Base-by-base conservation (phyloP, 495 filamentous ascomycete genomes). In the Symbiotaphrina buchneri region DNA sequence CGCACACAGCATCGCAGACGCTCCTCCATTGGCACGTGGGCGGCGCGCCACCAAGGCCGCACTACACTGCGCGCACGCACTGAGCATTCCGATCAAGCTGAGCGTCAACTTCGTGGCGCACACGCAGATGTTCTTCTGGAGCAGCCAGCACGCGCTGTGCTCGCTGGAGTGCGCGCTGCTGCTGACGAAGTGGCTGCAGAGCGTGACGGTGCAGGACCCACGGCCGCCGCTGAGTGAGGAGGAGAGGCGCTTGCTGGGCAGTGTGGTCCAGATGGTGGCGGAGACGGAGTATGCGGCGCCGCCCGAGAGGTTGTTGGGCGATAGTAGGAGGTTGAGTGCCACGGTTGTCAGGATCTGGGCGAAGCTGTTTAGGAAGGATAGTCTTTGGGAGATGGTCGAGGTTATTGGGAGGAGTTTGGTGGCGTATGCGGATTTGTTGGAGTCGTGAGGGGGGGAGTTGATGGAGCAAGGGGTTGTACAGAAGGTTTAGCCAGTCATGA, bases 241-340 rank as follows among this genome's bases (percentile, higher is more conserved):
- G 32, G 74, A 81, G 45, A 55, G 55, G 31, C 67, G 65, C 36
- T 53, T 79, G 6, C 59, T 76, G 14, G 49, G 67, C 24, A 74
- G 65, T 57, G 59, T 81, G 22, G 66, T 71, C 31, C 70, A 65
- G 40, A 74, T 81, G 66, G 59, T 81, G 40, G 68, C 75, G 42
- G 74, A 81, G 54, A 79, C 74, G 6, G 49, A 53, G 30, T 54
- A 55, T 51, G n/a, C n/a, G n/a, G n/a, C n/a, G n/a, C n/a, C n/a
- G n/a, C n/a, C n/a, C n/a, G n/a, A n/a, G n/a, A n/a, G n/a, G n/a
- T n/a, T n/a, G n/a, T n/a, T n/a, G n/a, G 46, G 70, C 75, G 37
- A 71, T 76, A 46, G 69, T 71, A 26, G 67, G 72, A 28, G 58
- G 62, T 54, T 78, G 15, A 68, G 70, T 18, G 63, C 63, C 4